Percentiles rank a stretch among this genome's conserved stretches.
These are phyloP conservation scores for Trichoderma pleuroti DNA, from an alignment of 2,329 filamentous ascomycete species.

Conservation along the genomic window DNA sequence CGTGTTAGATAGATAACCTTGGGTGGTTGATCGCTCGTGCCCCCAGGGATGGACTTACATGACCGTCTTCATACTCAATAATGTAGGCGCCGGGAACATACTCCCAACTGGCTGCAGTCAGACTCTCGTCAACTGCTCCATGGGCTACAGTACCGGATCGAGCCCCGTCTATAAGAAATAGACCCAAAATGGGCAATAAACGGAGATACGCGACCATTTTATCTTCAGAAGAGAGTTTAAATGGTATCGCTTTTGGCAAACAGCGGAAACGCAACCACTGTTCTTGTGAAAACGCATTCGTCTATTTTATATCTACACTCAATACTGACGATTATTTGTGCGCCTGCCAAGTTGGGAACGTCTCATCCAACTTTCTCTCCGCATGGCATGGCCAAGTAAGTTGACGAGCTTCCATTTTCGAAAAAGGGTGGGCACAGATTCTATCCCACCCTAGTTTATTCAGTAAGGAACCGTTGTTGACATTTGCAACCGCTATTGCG, in stretches of 20 bases:
- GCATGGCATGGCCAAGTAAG: neutral
- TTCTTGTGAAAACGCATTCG: no score
- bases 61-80: constrained; percentile 49
- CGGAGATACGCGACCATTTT: neutral
- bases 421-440: neutral
- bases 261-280: neutral
- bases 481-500: neutral
- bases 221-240: neutral
- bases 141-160: neutral
- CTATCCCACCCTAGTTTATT: neutral
- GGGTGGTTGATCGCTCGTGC: neutral
- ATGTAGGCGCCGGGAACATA: constrained; percentile 48
- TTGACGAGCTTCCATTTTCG: constrained; percentile 4
- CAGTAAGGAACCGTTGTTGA: neutral
- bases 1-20: constrained; percentile 26
- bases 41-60: constrained; percentile 22
- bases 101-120: neutral
- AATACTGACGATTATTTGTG: neutral
- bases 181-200: constrained; percentile 1
- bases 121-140: neutral
- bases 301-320: neutral
- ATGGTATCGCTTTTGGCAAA: neutral
- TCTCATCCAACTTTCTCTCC: constrained; percentile 4
- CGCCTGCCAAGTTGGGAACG: neutral
- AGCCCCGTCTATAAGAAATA: neutral